Conservation (phyloP, 345 rosid genomes). For the Streptanthus diversifolius region DNA sequence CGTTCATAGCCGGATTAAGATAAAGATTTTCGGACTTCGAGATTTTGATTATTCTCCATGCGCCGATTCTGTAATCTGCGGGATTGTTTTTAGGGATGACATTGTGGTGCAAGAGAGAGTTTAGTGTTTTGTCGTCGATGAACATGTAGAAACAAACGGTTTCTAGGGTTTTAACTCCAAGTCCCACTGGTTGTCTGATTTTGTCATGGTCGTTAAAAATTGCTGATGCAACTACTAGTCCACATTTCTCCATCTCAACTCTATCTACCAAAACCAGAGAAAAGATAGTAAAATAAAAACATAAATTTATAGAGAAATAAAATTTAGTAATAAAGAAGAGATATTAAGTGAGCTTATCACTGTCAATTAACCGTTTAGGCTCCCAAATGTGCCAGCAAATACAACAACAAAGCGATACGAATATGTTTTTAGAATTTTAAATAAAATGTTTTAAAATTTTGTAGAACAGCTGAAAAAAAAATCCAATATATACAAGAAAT, state of each 20-base stretch:
- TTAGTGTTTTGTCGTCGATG: conserved; percentile 59
- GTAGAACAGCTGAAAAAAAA: not conserved
- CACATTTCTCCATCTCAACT: conserved; percentile 78
- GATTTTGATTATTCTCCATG: conserved; percentile 64
- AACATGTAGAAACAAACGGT: conserved; percentile 84
- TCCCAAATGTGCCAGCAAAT: not conserved
- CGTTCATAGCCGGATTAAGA: conserved; percentile 81
- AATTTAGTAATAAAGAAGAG: not conserved
- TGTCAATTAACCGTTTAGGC: not conserved
- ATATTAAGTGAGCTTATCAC: not conserved
- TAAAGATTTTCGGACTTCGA: conserved; percentile 39
- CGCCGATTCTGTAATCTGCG: conserved; percentile 41
- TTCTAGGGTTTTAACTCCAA: conserved; percentile 62
- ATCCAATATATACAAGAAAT: not conserved
- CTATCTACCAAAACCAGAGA: conserved; percentile 42
- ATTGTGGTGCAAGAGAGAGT: conserved; percentile 44
- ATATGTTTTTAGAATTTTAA: not conserved
- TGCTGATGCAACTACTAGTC: conserved; percentile 78
- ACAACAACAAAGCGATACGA: not conserved
- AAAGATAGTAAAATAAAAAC: not conserved
- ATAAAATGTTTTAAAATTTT: no score
- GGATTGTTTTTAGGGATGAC: conserved; percentile 37
- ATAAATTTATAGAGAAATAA: not conserved
- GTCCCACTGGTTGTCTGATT: conserved; percentile 75
- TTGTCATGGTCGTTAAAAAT: conserved; percentile 89